phyloP scores from a whole-genome alignment of 1,284 basidiomycete genomes.

The Ceratobasidium sp. region DNA sequence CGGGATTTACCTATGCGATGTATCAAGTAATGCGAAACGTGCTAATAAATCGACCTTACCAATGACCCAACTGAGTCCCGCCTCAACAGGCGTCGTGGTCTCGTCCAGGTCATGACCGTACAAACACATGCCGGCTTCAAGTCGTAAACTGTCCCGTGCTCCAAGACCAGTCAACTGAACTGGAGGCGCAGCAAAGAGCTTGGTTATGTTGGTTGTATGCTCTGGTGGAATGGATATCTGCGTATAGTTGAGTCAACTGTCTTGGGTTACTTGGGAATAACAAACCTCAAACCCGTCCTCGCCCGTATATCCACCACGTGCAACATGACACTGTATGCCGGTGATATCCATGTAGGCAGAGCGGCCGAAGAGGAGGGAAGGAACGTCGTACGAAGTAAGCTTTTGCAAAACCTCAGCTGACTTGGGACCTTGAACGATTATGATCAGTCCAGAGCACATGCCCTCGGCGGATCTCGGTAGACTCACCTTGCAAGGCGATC shows the following conservation, averaged over 20 bases:
- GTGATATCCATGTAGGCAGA: constrained; percentile 79
- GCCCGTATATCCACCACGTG: constrained; percentile 97
- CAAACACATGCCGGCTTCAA: constrained; percentile 98
- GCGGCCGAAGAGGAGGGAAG: constrained; percentile 77
- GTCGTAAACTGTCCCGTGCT: constrained; percentile 88
- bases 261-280: background rate
- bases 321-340: constrained; percentile 85
- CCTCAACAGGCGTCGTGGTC: constrained; percentile 85
- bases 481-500: constrained; percentile 83
- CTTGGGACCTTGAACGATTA: constrained; percentile 69
- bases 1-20: constrained; percentile 76
- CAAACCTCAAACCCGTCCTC: constrained; percentile 96
- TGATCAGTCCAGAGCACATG: background rate
- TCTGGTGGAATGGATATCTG: constrained; percentile 90
- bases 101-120: constrained; percentile 96
- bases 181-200: constrained; percentile 71
- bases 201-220: constrained; percentile 74
- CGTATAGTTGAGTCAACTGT: background rate
- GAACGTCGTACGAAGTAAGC: constrained; percentile 77
- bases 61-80: constrained; percentile 91
- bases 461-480: background rate
- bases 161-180: constrained; percentile 91
- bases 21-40: background rate
- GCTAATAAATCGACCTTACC: constrained; percentile 57
- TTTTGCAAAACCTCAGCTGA: constrained; percentile 79